These are phyloP conservation scores for Tillandsia fasciculata DNA, from an alignment of 176 grass and related monocot genomes.

Conservation along the genomic window DNA sequence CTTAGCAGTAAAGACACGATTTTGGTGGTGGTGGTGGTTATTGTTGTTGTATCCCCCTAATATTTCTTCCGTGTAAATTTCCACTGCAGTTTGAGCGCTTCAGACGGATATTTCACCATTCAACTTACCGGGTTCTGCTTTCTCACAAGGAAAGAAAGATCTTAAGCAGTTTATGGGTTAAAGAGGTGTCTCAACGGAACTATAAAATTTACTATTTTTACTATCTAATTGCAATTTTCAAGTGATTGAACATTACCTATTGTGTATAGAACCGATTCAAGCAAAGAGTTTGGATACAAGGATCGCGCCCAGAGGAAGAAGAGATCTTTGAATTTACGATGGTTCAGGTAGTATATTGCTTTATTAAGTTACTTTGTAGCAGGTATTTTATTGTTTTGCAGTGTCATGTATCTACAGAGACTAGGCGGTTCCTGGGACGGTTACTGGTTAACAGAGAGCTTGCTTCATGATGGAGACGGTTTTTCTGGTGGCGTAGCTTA, in stretches of 20 bases:
- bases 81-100: conserved; percentile 75
- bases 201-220: conserved; percentile 1
- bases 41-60: not conserved
- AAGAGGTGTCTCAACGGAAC: conserved; percentile 43
- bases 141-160: conserved; percentile 72
- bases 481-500: conserved; percentile 73
- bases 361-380: not conserved
- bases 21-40: too few species aligned
- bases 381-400: conserved; percentile 12
- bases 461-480: conserved; percentile 57
- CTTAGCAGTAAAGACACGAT: too few species aligned
- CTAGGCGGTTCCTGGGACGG: conserved; percentile 82
- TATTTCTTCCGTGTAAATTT: conserved; percentile 14
- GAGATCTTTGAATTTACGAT: conserved; percentile 82
- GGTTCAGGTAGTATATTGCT: conserved; percentile 52
- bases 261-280: conserved; percentile 55
- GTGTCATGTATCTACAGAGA: conserved; percentile 29
- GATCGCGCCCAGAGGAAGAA: conserved; percentile 79
- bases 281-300: conserved; percentile 70
- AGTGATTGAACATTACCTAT: conserved; percentile 5
- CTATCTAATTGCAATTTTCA: not conserved
- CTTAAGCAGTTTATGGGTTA: conserved; percentile 77
- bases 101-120: conserved; percentile 85
- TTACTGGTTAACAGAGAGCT: conserved; percentile 89
- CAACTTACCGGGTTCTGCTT: conserved; percentile 61